These are phyloP conservation scores for Chondrostereum purpureum DNA, from an alignment of 1,284 basidiomycete species.

Conservation along the genomic window DNA sequence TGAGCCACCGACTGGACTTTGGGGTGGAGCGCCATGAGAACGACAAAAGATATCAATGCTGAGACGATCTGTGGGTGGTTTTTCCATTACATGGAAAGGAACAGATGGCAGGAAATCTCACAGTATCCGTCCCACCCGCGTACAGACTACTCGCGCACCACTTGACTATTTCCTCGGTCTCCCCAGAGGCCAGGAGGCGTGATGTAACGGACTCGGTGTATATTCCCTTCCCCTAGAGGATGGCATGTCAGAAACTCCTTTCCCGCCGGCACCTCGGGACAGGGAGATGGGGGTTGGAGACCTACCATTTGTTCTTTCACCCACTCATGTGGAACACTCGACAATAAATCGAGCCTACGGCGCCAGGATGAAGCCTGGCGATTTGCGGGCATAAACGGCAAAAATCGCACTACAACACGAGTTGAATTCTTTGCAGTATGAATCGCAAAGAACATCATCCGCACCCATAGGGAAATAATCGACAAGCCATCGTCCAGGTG, in stretches of 20 bases:
- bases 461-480: constrained; percentile 35
- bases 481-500: constrained; percentile 39
- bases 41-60: constrained; percentile 39
- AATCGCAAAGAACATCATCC: constrained; percentile 8
- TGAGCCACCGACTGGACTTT: constrained; percentile 35
- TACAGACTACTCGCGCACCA: constrained; percentile 40
- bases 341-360: constrained; percentile 18
- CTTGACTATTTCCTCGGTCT: constrained; percentile 33
- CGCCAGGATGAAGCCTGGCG: constrained; percentile 31
- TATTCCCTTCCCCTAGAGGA: constrained; percentile 18
- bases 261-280: constrained; percentile 3
- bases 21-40: constrained; percentile 46
- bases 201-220: constrained; percentile 33
- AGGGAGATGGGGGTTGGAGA: neutral
- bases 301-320: constrained; percentile 35
- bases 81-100: neutral
- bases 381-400: constrained; percentile 33
- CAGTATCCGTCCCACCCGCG: constrained; percentile 40
- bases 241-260: no score
- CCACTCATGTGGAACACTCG: constrained; percentile 33
- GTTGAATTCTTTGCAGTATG: no score
- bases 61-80: constrained; percentile 34
- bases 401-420: constrained; percentile 32
- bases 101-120: constrained; percentile 18
- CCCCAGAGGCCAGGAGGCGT: constrained; percentile 22